Percentiles rank a stretch among this genome's conserved stretches.
phyloP scores from a whole-genome alignment of 495 filamentous ascomycete genomes.

The Hypomontagnella submonticulosa region DNA sequence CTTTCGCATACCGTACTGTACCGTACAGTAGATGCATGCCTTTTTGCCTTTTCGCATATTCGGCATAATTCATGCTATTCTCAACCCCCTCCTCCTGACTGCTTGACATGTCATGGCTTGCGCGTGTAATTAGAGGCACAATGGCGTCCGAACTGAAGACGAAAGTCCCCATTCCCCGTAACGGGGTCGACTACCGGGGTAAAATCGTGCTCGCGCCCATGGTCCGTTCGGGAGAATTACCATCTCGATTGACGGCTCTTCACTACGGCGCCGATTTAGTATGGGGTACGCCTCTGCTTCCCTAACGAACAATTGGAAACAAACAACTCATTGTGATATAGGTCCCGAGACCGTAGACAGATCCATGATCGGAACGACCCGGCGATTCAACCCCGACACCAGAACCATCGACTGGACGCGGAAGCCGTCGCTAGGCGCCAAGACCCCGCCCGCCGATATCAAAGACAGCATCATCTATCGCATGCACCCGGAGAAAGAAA shows the following conservation, averaged over 20 bases:
- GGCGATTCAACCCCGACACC: slow-evolving; percentile 77
- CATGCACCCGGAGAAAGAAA: slow-evolving; percentile 79
- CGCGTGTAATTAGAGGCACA: slow-evolving; percentile 45
- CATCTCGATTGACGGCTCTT: slow-evolving; percentile 84
- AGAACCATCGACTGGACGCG: slow-evolving; percentile 85
- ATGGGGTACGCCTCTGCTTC: slow-evolving; percentile 72
- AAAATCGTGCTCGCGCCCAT: slow-evolving; percentile 96
- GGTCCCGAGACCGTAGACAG: slow-evolving; percentile 93
- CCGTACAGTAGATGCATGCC: no score
- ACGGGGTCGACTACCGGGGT: slow-evolving; percentile 91
- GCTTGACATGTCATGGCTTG: slow-evolving; percentile 39
- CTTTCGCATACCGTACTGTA: slow-evolving; percentile 10
- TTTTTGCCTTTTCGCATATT: neutral
- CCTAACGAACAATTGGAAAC: slow-evolving; percentile 1
- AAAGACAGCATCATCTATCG: slow-evolving; percentile 84
- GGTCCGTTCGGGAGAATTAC: slow-evolving; percentile 95
- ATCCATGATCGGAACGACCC: slow-evolving; percentile 84
- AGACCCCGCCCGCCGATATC: slow-evolving; percentile 53
- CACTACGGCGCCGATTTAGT: slow-evolving; percentile 97
- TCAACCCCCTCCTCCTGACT: neutral
- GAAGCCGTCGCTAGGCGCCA: slow-evolving; percentile 71
- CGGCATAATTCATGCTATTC: neutral
- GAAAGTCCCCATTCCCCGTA: slow-evolving; percentile 84
- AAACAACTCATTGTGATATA: slow-evolving; percentile 42
- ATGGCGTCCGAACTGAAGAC: slow-evolving; percentile 67